phyloP scores from a whole-genome alignment of 352 stramenopile genomes.

The Elongisporangium anandrum region DNA sequence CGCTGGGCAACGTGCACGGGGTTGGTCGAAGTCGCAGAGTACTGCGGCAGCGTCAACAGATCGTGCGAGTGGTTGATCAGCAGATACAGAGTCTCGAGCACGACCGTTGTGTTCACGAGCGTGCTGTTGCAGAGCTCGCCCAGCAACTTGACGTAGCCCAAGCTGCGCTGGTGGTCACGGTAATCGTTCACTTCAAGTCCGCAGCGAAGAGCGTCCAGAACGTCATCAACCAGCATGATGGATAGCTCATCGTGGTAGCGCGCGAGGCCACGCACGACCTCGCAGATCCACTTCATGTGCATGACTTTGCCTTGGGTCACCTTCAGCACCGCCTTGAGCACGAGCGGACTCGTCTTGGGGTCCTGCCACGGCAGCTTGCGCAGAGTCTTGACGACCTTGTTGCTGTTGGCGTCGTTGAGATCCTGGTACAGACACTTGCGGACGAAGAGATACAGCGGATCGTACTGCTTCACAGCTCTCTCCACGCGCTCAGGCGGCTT shows the following conservation, averaged over 20 bases:
- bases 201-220: constrained; percentile 91
- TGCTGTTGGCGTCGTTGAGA: constrained; percentile 73
- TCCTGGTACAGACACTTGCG: constrained; percentile 87
- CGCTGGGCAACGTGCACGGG: constrained; percentile 26
- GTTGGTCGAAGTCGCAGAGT: constrained; percentile 16
- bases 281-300: constrained; percentile 83
- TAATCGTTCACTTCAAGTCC: constrained; percentile 89
- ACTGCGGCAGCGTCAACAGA: constrained; percentile 70
- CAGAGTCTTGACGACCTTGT: constrained; percentile 93
- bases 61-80: constrained; percentile 96
- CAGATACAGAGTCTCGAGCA: constrained; percentile 93
- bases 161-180: constrained; percentile 89
- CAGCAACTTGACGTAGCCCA: constrained; percentile 92
- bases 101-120: constrained; percentile 88
- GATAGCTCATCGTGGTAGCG: constrained; percentile 89
- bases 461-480: constrained; percentile 73
- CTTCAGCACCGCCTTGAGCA: constrained; percentile 92
- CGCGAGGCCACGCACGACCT: constrained; percentile 83
- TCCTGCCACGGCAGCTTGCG: constrained; percentile 91
- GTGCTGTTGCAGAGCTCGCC: constrained; percentile 92
- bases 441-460: constrained; percentile 90
- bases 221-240: constrained; percentile 90
- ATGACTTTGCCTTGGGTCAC: constrained; percentile 88
- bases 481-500: constrained; percentile 85
- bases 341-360: constrained; percentile 42